These are phyloP conservation scores for Ogataea parapolymorpha DNA, from an alignment of 805 yeast species.

Conservation along the genomic window DNA sequence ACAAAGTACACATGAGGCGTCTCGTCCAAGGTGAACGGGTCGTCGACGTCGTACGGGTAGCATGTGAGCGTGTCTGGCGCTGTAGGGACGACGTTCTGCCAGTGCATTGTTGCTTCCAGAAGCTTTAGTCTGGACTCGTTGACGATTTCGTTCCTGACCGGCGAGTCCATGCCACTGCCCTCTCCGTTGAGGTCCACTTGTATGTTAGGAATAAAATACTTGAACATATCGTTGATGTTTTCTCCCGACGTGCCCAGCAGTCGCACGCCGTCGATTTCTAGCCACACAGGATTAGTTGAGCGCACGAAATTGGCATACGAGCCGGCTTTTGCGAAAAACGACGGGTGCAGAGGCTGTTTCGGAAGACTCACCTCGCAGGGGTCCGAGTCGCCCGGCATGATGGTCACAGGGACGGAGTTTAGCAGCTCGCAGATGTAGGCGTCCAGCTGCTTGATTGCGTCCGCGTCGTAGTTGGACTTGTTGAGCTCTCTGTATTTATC, in stretches of 20 bases:
- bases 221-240: slow-evolving; percentile 71
- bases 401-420: slow-evolving; percentile 59
- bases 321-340: slow-evolving; percentile 51
- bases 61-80: slow-evolving; percentile 95
- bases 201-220: slow-evolving; percentile 52
- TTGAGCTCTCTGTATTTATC: slow-evolving; percentile 49
- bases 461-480: slow-evolving; percentile 47
- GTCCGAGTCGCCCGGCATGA: slow-evolving; percentile 84
- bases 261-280: slow-evolving; percentile 53
- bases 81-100: slow-evolving; percentile 91
- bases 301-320: slow-evolving; percentile 37
- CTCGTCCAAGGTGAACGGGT: slow-evolving; percentile 78
- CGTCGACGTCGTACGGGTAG: slow-evolving; percentile 72
- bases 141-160: slow-evolving; percentile 33
- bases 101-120: slow-evolving; percentile 64
- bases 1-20: slow-evolving; percentile 84
- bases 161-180: slow-evolving; percentile 21
- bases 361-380: slow-evolving; percentile 86
- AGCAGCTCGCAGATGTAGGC: slow-evolving; percentile 53
- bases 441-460: slow-evolving; percentile 56
- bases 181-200: slow-evolving; percentile 24
- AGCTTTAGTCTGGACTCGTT: slow-evolving; percentile 57
- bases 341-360: slow-evolving; percentile 83
- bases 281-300: slow-evolving; percentile 73
- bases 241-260: slow-evolving; percentile 82